These are phyloP conservation scores for Asparagopsis taxiformis DNA, from an alignment of 31 red algal genomes.

Conservation along the genomic window DNA sequence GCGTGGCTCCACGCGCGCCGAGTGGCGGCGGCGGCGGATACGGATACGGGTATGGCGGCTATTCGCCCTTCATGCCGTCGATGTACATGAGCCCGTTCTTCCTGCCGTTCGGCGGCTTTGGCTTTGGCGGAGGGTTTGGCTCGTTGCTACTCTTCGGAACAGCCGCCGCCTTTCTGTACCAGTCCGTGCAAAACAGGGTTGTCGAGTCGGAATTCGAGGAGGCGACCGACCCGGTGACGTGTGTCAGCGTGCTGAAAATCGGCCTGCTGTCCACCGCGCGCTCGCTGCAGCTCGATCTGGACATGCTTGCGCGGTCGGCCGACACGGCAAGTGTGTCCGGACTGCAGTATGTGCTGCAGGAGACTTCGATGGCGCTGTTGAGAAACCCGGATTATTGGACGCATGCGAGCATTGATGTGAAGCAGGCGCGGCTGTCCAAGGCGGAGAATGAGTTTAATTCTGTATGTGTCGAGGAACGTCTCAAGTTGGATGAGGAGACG, in stretches of 20 bases:
- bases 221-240: slow-evolving; percentile 17
- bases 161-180: slow-evolving; percentile 2
- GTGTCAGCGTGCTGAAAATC: slow-evolving; percentile 63
- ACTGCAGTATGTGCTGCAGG: slow-evolving; percentile 52
- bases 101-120: slow-evolving; percentile 41
- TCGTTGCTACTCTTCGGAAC: slow-evolving; percentile 29
- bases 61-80: background rate
- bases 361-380: slow-evolving; percentile 61
- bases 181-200: background rate
- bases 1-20: slow-evolving; percentile 12
- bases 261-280: slow-evolving; percentile 69
- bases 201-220: slow-evolving; percentile 3
- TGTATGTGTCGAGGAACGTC: slow-evolving; percentile 41
- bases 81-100: slow-evolving; percentile 30
- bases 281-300: slow-evolving; percentile 63
- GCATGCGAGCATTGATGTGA: slow-evolving; percentile 25
- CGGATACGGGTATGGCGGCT: slow-evolving; percentile 26
- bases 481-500: slow-evolving; percentile 74
- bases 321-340: slow-evolving; percentile 60
- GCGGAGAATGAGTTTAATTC: slow-evolving; percentile 34
- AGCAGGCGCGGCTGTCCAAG: slow-evolving; percentile 3
- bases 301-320: slow-evolving; percentile 30
- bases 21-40: slow-evolving; percentile 19
- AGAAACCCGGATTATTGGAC: slow-evolving; percentile 83
- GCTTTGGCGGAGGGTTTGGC: slow-evolving; percentile 50